Base-by-base conservation (phyloP, 768 basidiomycete genomes). In the Hericium coralloides region DNA sequence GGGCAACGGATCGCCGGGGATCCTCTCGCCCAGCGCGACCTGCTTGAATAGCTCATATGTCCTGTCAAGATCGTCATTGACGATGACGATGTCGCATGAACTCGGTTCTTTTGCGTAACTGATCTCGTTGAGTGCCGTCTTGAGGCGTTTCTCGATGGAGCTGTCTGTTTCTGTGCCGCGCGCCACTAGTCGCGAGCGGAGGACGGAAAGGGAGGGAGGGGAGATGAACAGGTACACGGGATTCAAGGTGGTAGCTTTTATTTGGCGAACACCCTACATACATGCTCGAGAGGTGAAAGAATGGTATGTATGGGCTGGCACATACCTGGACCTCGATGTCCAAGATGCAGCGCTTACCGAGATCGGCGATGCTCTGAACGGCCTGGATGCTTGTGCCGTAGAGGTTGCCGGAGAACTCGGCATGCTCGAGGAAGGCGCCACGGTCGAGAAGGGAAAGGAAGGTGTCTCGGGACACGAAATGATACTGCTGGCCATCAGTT, bases 241-340 rank as follows among this genome's bases (percentile, higher is more conserved):
- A 67, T 90, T 80, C 38, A 98, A 74, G 55, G 79, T 70, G 26
- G 92, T 92, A 53, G 81, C 74, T 68, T 95, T 97, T 66, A 98
- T 87, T 71, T 95, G 90, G 57, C 84, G 87, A 59, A 98, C 91
- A 52, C 95, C 95, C 92, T 95, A 70, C 38, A 54, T 58, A 54
- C 48, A 58, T 18, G 36, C 47, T 55, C 55, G 58, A 58, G 53
- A 36, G 49, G 57, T 53, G 38, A 41, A 49, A 52, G 50, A 38
- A 37, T 36, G 10, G 55, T 26, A 38, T 31, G 43, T 38, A 39
- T 58, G 43, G 39, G 55, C 22, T 54, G 36, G 18, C 49, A 73
- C 76, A 56, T 67, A 90, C 92, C 86, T 98, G 95, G 10, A 89
- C 86, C 66, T 98, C 95, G 58, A 98, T 98, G 68, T 98, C 95